Evolutionary conservation across 768 basidiomycete genomes (phyloP).

Genomic region (Artomyces pyxidatus): DNA sequence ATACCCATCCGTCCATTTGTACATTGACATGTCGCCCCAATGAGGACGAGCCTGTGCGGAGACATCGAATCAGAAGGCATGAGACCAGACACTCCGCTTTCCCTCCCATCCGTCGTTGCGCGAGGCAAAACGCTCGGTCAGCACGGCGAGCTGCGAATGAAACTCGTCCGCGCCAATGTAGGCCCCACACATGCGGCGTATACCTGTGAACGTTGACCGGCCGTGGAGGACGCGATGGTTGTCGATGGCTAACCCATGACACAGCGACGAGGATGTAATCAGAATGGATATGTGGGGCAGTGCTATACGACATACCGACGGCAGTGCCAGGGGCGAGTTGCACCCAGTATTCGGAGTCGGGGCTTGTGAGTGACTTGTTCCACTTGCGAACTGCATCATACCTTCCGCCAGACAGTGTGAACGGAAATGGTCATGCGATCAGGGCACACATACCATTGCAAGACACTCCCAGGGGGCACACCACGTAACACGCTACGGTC

Average conservation of each 20-base stretch:
- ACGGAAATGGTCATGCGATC: not conserved
- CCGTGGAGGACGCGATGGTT: constrained; percentile 94
- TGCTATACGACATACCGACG: constrained; percentile 46
- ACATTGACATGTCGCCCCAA: too few relatives aligned
- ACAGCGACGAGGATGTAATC: not conserved
- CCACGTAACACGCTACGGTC: constrained; percentile 78
- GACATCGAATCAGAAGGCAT: constrained; percentile 16
- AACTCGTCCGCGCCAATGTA: constrained; percentile 92
- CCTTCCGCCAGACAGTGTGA: too few relatives aligned
- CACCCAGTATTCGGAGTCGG: constrained; percentile 88
- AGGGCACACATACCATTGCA: constrained; percentile 52
- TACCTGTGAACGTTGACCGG: constrained; percentile 82
- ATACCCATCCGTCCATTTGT: too few relatives aligned
- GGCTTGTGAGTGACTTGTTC: constrained; percentile 65
- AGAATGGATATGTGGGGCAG: not conserved
- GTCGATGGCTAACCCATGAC: constrained; percentile 57
- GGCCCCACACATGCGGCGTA: constrained; percentile 90
- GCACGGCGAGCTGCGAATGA: constrained; percentile 64
- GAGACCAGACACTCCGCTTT: constrained; percentile 17
- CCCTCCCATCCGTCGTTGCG: constrained; percentile 1
- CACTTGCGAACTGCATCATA: constrained; percentile 78
- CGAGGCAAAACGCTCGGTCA: constrained; percentile 49
- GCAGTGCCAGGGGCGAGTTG: constrained; percentile 84
- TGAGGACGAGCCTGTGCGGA: too few relatives aligned
- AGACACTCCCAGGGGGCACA: constrained; percentile 51